Evolutionary conservation across 768 basidiomycete species (phyloP), one percentile per base, ranked within the genome.

Genomic region (Leccinum incarnatum): DNA sequence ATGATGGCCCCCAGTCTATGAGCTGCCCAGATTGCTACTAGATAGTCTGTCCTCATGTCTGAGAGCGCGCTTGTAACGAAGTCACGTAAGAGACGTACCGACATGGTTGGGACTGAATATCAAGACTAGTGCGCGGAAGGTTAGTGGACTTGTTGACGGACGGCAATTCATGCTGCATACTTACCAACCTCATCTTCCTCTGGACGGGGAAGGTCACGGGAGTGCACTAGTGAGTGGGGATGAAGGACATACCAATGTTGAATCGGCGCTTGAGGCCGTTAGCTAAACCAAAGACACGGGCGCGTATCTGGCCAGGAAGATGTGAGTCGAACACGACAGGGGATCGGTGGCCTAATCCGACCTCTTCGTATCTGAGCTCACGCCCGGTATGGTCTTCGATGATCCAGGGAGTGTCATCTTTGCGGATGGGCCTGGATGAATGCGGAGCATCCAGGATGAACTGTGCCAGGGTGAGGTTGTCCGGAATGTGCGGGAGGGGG

Each of bases 101-200:
- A 88, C 67, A 63, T 88, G 84, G 67, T 90, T 90, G 29, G 84
- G 79, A 59, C 86, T 85, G 69, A 83, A 87, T 45, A 88, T 66
- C 56, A 87, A 75, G 8, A 86, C 88, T 88, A 62, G 53, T 4
- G 8, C 32, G 27, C n/a, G 10, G 27, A 58, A n/a, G 36, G 45
- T 65, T 23, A 72, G 49, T 8, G 10, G 32, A 29, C 29, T 19
- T 9, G 15, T 59, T 27, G 4, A 50, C 27, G 7, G 11, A 29
- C 4, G 27, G 29, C 14, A 10, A 15, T 23, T 34, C 17, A 17
- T 8, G 5, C 10, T 37, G 3, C n/a, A 40, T 30, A 64, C 76
- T 56, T 55, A 78, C 77, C 75, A 21, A 78, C 76, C 36, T 78
- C 75, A 34, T 77, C 67, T 37, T 77, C 72, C 51, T 66, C 77